Percentiles rank a stretch among this genome's conserved stretches.
These are phyloP conservation scores for Sporothrix schenckii DNA, from an alignment of 2,329 filamentous ascomycete genomes.

Conservation along the genomic window DNA sequence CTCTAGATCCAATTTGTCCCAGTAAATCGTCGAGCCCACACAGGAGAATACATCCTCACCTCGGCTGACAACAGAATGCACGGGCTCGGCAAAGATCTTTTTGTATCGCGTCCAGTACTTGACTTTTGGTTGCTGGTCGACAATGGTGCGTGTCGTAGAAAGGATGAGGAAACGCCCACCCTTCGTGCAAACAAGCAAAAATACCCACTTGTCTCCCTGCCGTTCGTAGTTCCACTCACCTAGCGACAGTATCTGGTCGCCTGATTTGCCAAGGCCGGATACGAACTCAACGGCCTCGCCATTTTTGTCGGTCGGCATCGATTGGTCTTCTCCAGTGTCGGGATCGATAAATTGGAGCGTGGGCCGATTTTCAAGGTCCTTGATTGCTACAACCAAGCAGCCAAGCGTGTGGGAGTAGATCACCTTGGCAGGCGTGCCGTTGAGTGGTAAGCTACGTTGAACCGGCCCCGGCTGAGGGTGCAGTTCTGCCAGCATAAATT, in stretches of 20 bases:
- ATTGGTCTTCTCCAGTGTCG: slow-evolving; percentile 57
- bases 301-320: slow-evolving; percentile 50
- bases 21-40: slow-evolving; percentile 57
- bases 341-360: slow-evolving; percentile 61
- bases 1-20: slow-evolving; percentile 56
- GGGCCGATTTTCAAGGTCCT: slow-evolving; percentile 46
- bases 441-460: slow-evolving; percentile 53
- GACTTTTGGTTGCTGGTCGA: slow-evolving; percentile 44
- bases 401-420: slow-evolving; percentile 59
- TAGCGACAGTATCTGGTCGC: slow-evolving; percentile 63
- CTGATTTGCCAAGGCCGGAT: slow-evolving; percentile 57
- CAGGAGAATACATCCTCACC: slow-evolving; percentile 61
- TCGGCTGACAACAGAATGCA: slow-evolving; percentile 61
- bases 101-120: slow-evolving; percentile 60
- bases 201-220: slow-evolving; percentile 61
- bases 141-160: slow-evolving; percentile 47
- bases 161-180: slow-evolving; percentile 60
- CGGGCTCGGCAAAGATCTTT: slow-evolving; percentile 49
- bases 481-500: slow-evolving; percentile 58
- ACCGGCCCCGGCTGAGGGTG: slow-evolving; percentile 51
- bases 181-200: slow-evolving; percentile 63
- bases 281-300: slow-evolving; percentile 53
- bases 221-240: slow-evolving; percentile 66
- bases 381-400: slow-evolving; percentile 58
- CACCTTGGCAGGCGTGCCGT: slow-evolving; percentile 55